Base-by-base conservation (phyloP, 2,329 filamentous ascomycete genomes). In the Aureobasidium musti region DNA sequence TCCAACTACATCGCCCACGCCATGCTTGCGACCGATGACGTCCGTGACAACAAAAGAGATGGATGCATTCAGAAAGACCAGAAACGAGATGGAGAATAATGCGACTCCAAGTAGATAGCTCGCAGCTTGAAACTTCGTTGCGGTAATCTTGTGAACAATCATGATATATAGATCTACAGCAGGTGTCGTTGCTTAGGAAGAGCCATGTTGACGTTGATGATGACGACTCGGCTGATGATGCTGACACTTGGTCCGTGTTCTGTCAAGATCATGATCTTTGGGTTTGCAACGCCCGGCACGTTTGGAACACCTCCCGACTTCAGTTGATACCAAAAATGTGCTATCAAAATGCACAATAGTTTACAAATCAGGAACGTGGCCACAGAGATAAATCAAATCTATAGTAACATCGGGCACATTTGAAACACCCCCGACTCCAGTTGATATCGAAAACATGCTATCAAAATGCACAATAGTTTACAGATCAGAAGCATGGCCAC, bases 41-140 rank as follows among this genome's bases (percentile, higher is more conserved):
- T 94, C 90, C 68, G 91, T 94, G 68, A 96, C 87, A 67, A 95
- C 90, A 78, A 95, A 96, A 65, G 89, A 92, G 68, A 95, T 83
- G 74, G 87, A 89, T 80, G 88, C 90, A 81, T 95, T 95, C 69
- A 96, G 85, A 79, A 96, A 96, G 73, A 96, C 91, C 70, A 96
- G 89, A 80, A 95, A 95, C 65, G 90, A 89, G 74, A 96, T 95
- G 77, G 88, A 91, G 82, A 94, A 94, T 72, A 96, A 87, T 68
- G 90, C 91, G 73, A 95, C 90, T 75, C 89, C 89, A 70, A 92
- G 83, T 41, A 96, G 86, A 77, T 96, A 96, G 35, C 91, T 90
- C 67, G 84, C 77, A 35, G 84, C 81, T 74, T 89, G 86, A 2
- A 81, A 74, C 69, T 79, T 79, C 23, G 81, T 82, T n/a, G 85